Conservation (phyloP, 23 red algal species). For the Pyropia haitanensis region DNA sequence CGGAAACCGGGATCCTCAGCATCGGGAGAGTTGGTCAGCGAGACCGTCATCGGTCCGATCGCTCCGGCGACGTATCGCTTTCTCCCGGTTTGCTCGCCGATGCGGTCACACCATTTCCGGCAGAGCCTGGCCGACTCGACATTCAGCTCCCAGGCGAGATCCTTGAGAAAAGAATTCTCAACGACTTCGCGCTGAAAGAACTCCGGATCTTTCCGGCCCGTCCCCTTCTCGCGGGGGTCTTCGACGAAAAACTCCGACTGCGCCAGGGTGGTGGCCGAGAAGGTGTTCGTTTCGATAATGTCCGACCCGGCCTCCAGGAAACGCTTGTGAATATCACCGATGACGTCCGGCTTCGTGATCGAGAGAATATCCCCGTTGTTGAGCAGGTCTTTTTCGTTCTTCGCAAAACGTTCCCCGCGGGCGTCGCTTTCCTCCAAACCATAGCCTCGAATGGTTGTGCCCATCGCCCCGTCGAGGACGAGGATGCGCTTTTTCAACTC, state of each 20-base stretch:
- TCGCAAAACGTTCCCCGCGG: conserved; percentile 51
- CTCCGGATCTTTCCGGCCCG: too few relatives aligned
- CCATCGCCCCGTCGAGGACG: conserved; percentile 58
- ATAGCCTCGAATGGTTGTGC: conserved; percentile 59
- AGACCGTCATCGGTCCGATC: conserved; percentile 55
- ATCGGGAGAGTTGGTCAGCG: conserved; percentile 56
- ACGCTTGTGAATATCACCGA: conserved; percentile 54
- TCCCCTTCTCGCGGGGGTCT: conserved; percentile 33
- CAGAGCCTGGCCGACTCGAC: conserved; percentile 25
- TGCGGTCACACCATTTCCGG: conserved; percentile 19
- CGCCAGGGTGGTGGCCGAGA: conserved; percentile 54
- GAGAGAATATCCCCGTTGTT: conserved; percentile 64
- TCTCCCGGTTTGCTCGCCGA: conserved; percentile 17
- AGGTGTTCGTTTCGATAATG: conserved; percentile 75
- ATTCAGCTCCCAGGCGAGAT: conserved; percentile 55
- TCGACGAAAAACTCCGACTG: conserved; percentile 60
- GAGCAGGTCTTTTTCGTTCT: conserved; percentile 48
- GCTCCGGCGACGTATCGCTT: conserved; percentile 53
- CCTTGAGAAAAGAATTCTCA: too few relatives aligned
- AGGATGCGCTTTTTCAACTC: conserved; percentile 43
- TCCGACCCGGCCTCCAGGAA: conserved; percentile 60
- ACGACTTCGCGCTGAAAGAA: too few relatives aligned
- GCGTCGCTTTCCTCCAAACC: conserved; percentile 51
- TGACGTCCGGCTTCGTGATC: conserved; percentile 59
- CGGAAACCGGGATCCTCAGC: conserved; percentile 59